phyloP scores from a whole-genome alignment of 2,329 filamentous ascomycete species.

The Pochonia chlamydosporia region DNA sequence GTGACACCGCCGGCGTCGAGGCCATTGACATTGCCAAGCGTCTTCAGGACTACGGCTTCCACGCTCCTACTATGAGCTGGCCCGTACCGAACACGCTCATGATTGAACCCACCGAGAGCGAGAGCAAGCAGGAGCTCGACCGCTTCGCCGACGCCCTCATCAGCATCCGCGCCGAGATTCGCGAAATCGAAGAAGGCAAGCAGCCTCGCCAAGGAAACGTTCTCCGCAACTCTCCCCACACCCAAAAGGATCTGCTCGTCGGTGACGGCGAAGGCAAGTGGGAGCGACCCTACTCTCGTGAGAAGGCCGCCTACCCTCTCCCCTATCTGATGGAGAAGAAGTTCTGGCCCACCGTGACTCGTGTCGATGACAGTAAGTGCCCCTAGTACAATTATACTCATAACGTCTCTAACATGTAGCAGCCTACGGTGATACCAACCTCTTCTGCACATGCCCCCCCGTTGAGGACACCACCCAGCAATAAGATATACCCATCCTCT shows the following conservation, averaged over 20 bases:
- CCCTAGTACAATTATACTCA: background rate
- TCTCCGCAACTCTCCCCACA: slow-evolving; percentile 84
- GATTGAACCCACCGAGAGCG: slow-evolving; percentile 95
- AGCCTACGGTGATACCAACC: slow-evolving; percentile 87
- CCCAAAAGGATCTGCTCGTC: slow-evolving; percentile 69
- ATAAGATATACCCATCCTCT: background rate
- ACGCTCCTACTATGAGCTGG: slow-evolving; percentile 96
- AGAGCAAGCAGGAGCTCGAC: slow-evolving; percentile 87
- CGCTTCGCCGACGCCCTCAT: slow-evolving; percentile 89
- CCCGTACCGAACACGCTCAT: slow-evolving; percentile 92
- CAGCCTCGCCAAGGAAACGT: slow-evolving; percentile 73
- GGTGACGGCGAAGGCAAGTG: slow-evolving; percentile 54
- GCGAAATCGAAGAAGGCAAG: slow-evolving; percentile 72
- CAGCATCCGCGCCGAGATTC: slow-evolving; percentile 79
- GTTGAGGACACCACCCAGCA: slow-evolving; percentile 55
- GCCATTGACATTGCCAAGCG: slow-evolving; percentile 95
- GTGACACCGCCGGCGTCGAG: slow-evolving; percentile 75
- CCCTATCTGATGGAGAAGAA: slow-evolving; percentile 87
- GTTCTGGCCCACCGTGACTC: slow-evolving; percentile 87
- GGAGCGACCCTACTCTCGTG: slow-evolving; percentile 74
- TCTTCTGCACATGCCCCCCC: slow-evolving; percentile 91
- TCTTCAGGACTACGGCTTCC: slow-evolving; percentile 95
- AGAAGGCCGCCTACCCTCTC: slow-evolving; percentile 82
- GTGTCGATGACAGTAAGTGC: slow-evolving; percentile 78
- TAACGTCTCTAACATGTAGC: slow-evolving; percentile 2